Percentiles rank a stretch among this genome's conserved stretches.
Conservation (phyloP, 2,329 filamentous ascomycete genomes). For the Coniella vitis region DNA sequence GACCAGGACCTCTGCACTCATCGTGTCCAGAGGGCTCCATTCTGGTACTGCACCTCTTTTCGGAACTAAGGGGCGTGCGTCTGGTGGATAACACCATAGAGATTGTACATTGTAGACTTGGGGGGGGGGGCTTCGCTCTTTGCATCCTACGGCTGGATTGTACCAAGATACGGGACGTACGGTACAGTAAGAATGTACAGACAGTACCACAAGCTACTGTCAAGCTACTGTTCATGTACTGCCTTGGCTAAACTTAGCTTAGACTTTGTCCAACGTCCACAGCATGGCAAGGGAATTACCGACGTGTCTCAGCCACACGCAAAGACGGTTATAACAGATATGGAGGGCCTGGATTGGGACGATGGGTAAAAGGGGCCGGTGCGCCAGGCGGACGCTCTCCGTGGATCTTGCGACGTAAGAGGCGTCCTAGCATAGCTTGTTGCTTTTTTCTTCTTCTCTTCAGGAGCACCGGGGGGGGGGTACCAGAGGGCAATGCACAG, state of each 20-base stretch:
- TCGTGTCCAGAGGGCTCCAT: constrained; percentile 3
- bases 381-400: not conserved
- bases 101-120: no score
- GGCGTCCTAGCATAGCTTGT: not conserved
- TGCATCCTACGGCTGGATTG: not conserved
- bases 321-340: not conserved
- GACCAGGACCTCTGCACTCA: no score
- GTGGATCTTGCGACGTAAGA: no score
- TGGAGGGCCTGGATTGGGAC: not conserved
- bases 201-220: not conserved
- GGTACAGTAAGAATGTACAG: no score
- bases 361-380: not conserved
- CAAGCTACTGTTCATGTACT: not conserved
- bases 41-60: constrained; percentile 10
- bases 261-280: not conserved
- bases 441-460: no score
- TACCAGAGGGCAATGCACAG: no score
- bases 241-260: constrained; percentile 3
- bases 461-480: no score
- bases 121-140: not conserved
- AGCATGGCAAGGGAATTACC: not conserved
- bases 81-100: no score
- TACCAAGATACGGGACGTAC: no score
- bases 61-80: no score
- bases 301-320: not conserved